A percentile compares a stretch with the other conserved stretches of the same genome.
These are phyloP conservation scores for Cercospora janseana DNA, from an alignment of 2,329 filamentous ascomycete species.

Conservation along the genomic window DNA sequence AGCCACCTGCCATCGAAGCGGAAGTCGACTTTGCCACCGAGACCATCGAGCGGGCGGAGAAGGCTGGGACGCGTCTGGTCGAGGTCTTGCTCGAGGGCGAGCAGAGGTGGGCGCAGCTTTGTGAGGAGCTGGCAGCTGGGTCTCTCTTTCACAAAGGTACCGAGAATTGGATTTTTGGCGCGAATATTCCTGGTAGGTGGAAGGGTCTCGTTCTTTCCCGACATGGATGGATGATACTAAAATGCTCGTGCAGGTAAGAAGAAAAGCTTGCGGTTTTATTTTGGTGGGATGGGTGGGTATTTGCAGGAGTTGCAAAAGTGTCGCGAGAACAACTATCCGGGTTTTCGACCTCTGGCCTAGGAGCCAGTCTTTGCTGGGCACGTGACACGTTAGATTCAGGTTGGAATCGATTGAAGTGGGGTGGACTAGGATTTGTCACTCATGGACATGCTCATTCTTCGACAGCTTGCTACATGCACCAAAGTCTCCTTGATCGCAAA, in stretches of 20 bases:
- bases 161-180: conserved; percentile 37
- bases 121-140: conserved; percentile 28
- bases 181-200: conserved; percentile 23
- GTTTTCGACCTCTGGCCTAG: conserved; percentile 25
- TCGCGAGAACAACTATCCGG: conserved; percentile 20
- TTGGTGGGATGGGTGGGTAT: conserved; percentile 31
- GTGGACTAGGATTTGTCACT: too few relatives aligned
- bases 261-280: conserved; percentile 28
- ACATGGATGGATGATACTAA: background rate
- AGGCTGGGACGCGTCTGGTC: conserved; percentile 23
- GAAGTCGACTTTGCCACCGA: conserved; percentile 35
- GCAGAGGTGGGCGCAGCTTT: conserved; percentile 30
- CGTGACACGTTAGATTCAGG: too few relatives aligned
- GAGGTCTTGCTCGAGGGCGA: conserved; percentile 34
- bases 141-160: conserved; percentile 32
- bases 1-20: conserved; percentile 39
- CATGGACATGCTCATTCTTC: too few relatives aligned
- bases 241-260: conserved; percentile 27
- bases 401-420: too few relatives aligned
- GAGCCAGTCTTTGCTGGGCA: background rate
- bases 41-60: conserved; percentile 27
- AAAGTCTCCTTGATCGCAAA: too few relatives aligned
- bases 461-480: too few relatives aligned
- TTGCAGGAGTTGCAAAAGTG: conserved; percentile 25
- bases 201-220: background rate